A percentile compares a stretch with the other conserved stretches of the same genome.
Evolutionary conservation across 208 protist genomes (phyloP).

Genomic region (Trypanosomatidae sp.): DNA sequence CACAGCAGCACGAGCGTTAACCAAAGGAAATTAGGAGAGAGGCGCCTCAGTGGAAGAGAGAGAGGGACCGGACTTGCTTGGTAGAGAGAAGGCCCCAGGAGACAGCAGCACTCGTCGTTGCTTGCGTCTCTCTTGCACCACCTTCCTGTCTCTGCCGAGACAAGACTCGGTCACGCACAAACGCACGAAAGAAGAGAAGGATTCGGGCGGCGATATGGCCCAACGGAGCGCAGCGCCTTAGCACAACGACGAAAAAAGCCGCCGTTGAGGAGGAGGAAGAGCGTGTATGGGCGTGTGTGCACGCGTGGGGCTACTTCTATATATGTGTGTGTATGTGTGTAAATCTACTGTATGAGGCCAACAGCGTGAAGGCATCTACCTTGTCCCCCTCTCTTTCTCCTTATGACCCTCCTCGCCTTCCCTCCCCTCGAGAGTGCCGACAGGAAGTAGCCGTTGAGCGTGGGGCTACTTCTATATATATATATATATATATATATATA

Average conservation of each 20-base stretch:
- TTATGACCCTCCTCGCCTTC: no score
- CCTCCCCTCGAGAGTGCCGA: no score
- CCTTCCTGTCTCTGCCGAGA: constrained; percentile 4
- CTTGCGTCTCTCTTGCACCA: background rate
- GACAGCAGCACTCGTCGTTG: background rate
- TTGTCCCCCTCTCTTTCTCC: no score
- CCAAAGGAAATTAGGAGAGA: background rate
- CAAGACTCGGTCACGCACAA: background rate
- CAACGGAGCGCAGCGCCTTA: background rate
- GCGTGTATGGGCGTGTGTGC: background rate
- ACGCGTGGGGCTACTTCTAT: background rate
- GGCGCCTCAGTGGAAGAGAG: background rate
- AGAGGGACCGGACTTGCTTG: background rate
- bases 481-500: background rate
- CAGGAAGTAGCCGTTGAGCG: no score
- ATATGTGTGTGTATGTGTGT: constrained; percentile 4
- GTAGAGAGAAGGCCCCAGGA: background rate
- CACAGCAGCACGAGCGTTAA: background rate
- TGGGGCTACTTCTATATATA: no score
- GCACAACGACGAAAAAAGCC: background rate
- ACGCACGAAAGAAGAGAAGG: no score
- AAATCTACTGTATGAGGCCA: no score
- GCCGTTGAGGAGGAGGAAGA: background rate
- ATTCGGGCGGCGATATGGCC: background rate
- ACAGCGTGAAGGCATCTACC: no score